phyloP scores from a whole-genome alignment of 495 filamentous ascomycete species.

The Filosporella fistucella region DNA sequence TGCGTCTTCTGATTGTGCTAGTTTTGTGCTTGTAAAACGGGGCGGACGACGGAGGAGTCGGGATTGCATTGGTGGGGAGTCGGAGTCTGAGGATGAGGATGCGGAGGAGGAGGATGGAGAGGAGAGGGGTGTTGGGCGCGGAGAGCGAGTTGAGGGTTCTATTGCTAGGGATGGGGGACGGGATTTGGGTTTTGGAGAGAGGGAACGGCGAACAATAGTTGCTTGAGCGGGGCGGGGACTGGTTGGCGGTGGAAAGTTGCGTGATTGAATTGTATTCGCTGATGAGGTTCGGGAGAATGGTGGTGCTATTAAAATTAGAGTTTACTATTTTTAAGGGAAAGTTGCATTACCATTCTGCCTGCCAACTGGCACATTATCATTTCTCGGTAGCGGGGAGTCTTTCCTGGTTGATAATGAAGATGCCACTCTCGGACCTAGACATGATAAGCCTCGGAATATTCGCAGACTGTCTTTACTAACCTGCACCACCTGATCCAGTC shows the following conservation, averaged over 20 bases:
- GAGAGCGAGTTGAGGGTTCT: conserved; percentile 6
- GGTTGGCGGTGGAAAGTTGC: conserved; percentile 13
- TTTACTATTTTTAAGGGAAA: too few species aligned
- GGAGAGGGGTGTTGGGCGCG: conserved; percentile 16
- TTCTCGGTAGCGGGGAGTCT: conserved; percentile 50
- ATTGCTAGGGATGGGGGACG: conserved; percentile 10
- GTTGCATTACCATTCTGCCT: too few species aligned
- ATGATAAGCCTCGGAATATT: conserved; percentile 2
- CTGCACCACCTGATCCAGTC: conserved; percentile 49
- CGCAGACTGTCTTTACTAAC: conserved; percentile 3
- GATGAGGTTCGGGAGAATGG: conserved; percentile 53
- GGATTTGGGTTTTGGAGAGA: conserved; percentile 17
- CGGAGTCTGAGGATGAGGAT: conserved; percentile 23
- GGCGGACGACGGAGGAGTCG: conserved; percentile 54
- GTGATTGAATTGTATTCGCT: conserved; percentile 42
- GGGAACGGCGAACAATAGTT: conserved; percentile 10
- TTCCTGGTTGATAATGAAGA: conserved; percentile 62
- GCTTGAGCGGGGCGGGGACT: conserved; percentile 17
- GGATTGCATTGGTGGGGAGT: conserved; percentile 35
- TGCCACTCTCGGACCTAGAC: conserved; percentile 46
- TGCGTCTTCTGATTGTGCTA: conserved; percentile 37
- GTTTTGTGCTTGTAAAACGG: conserved; percentile 33
- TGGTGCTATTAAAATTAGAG: conserved; percentile 21
- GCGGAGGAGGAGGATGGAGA: conserved; percentile 28
- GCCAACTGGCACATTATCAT: too few species aligned